Percentiles rank a stretch among this genome's conserved stretches.
phyloP scores from a whole-genome alignment of 306 rosid species.

The Cucurbita ficifolia region DNA sequence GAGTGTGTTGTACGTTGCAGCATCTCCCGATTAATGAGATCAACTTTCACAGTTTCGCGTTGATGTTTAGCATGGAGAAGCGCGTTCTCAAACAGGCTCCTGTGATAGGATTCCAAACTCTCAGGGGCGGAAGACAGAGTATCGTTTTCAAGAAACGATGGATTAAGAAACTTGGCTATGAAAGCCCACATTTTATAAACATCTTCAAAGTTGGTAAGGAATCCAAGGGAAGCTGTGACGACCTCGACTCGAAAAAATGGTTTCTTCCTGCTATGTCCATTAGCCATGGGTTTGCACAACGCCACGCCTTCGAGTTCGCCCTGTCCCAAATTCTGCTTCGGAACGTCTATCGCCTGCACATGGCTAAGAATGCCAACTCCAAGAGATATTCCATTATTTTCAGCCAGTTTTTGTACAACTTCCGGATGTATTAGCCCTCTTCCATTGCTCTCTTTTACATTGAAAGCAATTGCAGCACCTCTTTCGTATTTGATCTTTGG shows the following conservation, averaged over 20 bases:
- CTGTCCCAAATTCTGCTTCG: conserved; percentile 36
- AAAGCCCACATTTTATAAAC: conserved; percentile 92
- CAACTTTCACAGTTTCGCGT: not conserved
- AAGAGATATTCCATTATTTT: conserved; percentile 65
- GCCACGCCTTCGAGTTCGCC: conserved; percentile 45
- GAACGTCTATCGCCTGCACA: conserved; percentile 42
- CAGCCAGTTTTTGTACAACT: conserved; percentile 80
- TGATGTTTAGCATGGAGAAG: not conserved
- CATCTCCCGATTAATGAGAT: conserved; percentile 5
- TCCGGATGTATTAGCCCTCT: conserved; percentile 72
- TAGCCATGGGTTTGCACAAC: conserved; percentile 74
- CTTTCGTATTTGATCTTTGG: conserved; percentile 95
- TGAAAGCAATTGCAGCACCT: conserved; percentile 91
- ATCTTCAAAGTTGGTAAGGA: conserved; percentile 87
- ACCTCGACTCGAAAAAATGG: conserved; percentile 72
- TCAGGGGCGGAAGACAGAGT: conserved; percentile 18
- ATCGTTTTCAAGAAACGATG: conserved; percentile 33
- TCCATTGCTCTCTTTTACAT: conserved; percentile 44
- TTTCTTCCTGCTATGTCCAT: conserved; percentile 48
- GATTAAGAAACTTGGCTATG: conserved; percentile 84
- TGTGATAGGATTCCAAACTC: conserved; percentile 29
- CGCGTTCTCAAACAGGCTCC: not conserved
- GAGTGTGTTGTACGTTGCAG: not conserved
- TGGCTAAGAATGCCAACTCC: conserved; percentile 89
- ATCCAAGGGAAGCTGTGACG: conserved; percentile 80